phyloP scores from a whole-genome alignment of 2,329 filamentous ascomycete genomes.

The Sclerotinia sclerotiorum region DNA sequence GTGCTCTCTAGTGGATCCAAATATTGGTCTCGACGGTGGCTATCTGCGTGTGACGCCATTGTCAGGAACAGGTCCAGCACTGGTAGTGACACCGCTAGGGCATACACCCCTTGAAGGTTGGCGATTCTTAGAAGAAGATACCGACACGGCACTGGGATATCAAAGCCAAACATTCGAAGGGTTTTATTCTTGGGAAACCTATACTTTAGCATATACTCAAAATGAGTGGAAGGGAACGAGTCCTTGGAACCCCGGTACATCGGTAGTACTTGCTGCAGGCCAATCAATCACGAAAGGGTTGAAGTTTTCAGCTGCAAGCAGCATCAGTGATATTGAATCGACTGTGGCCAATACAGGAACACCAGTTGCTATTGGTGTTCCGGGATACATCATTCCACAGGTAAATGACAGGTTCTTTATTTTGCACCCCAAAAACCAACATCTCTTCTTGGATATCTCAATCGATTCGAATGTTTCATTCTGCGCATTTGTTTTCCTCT shows the following conservation, averaged over 20 bases:
- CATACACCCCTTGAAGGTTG: conserved; percentile 55
- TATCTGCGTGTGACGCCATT: conserved; percentile 55
- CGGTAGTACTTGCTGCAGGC: conserved; percentile 47
- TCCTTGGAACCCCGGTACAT: conserved; percentile 58
- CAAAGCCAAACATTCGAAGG: conserved; percentile 58
- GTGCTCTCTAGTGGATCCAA: conserved; percentile 59
- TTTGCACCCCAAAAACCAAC: neutral
- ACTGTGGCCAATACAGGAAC: conserved; percentile 46
- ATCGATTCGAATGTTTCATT: neutral
- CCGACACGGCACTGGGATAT: conserved; percentile 46
- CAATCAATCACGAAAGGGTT: conserved; percentile 51
- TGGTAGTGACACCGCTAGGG: conserved; percentile 50
- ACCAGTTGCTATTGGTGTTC: conserved; percentile 53
- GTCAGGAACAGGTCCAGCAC: conserved; percentile 51
- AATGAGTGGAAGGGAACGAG: conserved; percentile 52
- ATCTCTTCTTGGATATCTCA: too few relatives aligned
- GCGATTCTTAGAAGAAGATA: conserved; percentile 51
- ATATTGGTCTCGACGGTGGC: conserved; percentile 59
- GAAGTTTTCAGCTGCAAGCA: conserved; percentile 50
- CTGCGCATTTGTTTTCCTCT: neutral
- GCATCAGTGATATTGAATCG: conserved; percentile 50
- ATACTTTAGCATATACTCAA: conserved; percentile 55
- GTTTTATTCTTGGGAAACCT: conserved; percentile 59
- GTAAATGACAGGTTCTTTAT: neutral
- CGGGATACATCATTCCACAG: conserved; percentile 54